These are phyloP conservation scores for Botrytis cinerea DNA, from an alignment of 2,329 filamentous ascomycete genomes.

Conservation along the genomic window DNA sequence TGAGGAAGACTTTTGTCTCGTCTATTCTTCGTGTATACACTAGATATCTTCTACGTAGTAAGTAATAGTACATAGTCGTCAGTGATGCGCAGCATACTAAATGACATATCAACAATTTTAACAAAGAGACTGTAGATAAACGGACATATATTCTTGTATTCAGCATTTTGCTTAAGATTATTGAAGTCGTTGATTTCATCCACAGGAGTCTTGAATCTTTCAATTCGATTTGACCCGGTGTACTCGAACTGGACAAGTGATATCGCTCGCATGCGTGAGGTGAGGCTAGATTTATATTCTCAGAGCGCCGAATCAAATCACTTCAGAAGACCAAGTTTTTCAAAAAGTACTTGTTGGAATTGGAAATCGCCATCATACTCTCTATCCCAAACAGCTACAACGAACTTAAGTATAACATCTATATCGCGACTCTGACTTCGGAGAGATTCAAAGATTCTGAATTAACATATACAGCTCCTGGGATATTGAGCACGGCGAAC, in stretches of 20 bases:
- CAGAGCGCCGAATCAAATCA: neutral
- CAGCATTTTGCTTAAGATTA: too few species aligned
- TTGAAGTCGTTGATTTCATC: too few species aligned
- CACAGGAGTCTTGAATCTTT: too few species aligned
- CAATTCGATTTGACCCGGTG: too few species aligned
- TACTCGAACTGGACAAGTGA: neutral
- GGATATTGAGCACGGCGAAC: too few species aligned
- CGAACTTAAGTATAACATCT: neutral
- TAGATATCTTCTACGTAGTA: neutral
- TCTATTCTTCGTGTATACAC: neutral
- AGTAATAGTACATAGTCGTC: neutral
- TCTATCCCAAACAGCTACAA: neutral
- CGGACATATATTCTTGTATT: too few species aligned
- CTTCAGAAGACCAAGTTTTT: too few species aligned
- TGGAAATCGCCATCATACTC: too few species aligned
- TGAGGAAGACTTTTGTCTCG: too few species aligned
- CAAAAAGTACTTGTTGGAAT: too few species aligned
- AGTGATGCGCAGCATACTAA: neutral
- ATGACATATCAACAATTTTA: too few species aligned
- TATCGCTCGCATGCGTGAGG: neutral
- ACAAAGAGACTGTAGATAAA: too few species aligned
- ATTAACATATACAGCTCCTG: neutral
- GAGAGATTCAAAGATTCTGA: neutral
- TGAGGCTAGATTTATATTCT: neutral
- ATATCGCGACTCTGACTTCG: neutral